Percentiles rank a stretch among this genome's conserved stretches.
Conservation (phyloP, 371 early-diverging fungal genomes). For the Mucor piriformis region DNA sequence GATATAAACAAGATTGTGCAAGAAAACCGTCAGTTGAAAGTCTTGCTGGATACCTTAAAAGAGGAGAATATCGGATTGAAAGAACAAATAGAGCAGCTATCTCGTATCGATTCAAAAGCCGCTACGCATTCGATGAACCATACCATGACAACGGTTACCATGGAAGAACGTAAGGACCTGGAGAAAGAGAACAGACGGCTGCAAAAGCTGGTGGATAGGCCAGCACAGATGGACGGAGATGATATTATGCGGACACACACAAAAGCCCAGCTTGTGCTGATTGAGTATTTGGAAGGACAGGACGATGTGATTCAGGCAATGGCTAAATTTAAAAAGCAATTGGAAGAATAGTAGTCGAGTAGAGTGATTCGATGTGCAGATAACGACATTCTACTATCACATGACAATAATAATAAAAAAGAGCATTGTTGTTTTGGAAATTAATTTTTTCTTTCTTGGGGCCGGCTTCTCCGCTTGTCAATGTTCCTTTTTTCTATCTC, state of each 20-base stretch:
- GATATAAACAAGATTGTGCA: not conserved
- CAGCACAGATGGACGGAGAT: constrained; percentile 18
- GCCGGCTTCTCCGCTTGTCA: too few relatives aligned
- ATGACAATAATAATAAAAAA: too few relatives aligned
- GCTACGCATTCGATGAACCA: too few relatives aligned
- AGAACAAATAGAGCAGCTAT: not conserved
- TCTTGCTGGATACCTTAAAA: too few relatives aligned
- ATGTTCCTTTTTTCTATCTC: too few relatives aligned
- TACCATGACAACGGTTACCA: too few relatives aligned
- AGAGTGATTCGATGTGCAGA: constrained; percentile 5
- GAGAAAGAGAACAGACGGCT: not conserved
- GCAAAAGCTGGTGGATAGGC: not conserved
- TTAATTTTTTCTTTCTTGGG: too few relatives aligned
- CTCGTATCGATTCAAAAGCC: not conserved
- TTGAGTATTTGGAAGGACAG: constrained; percentile 48
- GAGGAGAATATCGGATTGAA: not conserved
- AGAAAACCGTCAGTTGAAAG: not conserved
- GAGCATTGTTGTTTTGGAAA: too few relatives aligned
- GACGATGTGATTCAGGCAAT: constrained; percentile 33
- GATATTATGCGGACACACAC: constrained; percentile 36
- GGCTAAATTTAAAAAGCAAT: constrained; percentile 40
- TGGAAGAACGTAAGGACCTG: not conserved
- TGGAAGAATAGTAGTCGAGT: too few relatives aligned
- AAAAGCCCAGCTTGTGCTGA: constrained; percentile 40
- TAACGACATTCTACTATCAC: constrained; percentile 6